Evolutionary conservation across 2,329 filamentous ascomycete genomes (phyloP).

Genomic region (Geoglossum cookeanum): DNA sequence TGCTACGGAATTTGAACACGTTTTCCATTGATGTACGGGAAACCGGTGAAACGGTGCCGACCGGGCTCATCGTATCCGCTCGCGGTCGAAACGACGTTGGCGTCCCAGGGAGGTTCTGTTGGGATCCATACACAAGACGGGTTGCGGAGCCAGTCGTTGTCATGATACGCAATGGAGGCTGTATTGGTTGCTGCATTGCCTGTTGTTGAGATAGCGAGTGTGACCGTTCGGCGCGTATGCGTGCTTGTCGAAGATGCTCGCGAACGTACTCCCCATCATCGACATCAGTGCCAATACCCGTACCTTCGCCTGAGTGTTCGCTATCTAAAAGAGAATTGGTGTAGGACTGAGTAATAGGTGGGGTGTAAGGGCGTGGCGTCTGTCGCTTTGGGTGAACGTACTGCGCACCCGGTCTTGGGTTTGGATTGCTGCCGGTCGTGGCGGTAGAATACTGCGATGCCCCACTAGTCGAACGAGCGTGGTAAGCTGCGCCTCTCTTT

Average conservation of each 20-base stretch:
- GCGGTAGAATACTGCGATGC: slow-evolving; percentile 32
- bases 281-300: slow-evolving; percentile 28
- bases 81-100: slow-evolving; percentile 26
- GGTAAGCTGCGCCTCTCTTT: slow-evolving; percentile 24
- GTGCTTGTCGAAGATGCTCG: slow-evolving; percentile 19
- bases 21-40: slow-evolving; percentile 38
- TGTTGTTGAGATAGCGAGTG: slow-evolving; percentile 22
- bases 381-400: slow-evolving; percentile 38
- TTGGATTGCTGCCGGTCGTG: slow-evolving; percentile 23
- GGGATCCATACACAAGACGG: slow-evolving; percentile 29
- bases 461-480: slow-evolving; percentile 31
- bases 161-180: slow-evolving; percentile 16
- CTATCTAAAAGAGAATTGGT: slow-evolving; percentile 28
- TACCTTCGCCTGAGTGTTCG: slow-evolving; percentile 24
- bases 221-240: slow-evolving; percentile 2
- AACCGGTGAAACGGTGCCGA: slow-evolving; percentile 31
- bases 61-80: slow-evolving; percentile 28
- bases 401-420: slow-evolving; percentile 27
- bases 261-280: slow-evolving; percentile 19
- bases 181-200: slow-evolving; percentile 20
- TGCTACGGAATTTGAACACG: slow-evolving; percentile 30
- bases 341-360: slow-evolving; percentile 30
- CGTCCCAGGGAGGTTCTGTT: slow-evolving; percentile 31
- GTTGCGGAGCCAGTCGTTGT: slow-evolving; percentile 24
- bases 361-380: slow-evolving; percentile 33